A percentile compares a stretch with the other conserved stretches of the same genome.
Conservation (phyloP, 2,329 filamentous ascomycete species). For the Magnaporthiopsis rhizophila region DNA sequence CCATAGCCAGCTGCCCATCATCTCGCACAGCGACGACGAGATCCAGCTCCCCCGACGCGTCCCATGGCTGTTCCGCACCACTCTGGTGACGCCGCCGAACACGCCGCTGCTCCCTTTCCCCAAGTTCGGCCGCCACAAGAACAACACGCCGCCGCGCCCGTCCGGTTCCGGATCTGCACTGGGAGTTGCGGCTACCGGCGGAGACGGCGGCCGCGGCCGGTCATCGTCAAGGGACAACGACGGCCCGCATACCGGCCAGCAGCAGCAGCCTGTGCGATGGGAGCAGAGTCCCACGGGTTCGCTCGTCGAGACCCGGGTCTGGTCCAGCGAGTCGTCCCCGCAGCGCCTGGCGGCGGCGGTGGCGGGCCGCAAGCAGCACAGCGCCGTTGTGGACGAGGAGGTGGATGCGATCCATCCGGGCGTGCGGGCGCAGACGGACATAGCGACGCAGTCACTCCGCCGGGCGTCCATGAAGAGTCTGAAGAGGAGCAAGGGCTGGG, state of each 20-base stretch:
- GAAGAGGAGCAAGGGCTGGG: background rate
- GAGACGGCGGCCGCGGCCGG: too few species aligned
- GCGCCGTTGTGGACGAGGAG: background rate
- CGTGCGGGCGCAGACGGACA: conserved; percentile 3
- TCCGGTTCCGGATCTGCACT: background rate
- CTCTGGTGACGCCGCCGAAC: background rate
- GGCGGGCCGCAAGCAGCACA: too few species aligned
- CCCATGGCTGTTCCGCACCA: conserved; percentile 7
- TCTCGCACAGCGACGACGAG: background rate
- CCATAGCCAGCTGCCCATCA: background rate
- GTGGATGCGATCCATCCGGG: background rate
- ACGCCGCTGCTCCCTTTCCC: background rate
- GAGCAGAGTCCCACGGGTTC: conserved; percentile 2
- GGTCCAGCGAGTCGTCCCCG: conserved; percentile 1
- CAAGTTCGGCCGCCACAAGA: background rate
- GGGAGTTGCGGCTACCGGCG: background rate
- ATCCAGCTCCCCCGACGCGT: background rate
- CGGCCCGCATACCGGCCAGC: background rate
- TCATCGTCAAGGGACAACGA: too few species aligned
- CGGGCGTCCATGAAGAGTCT: background rate
- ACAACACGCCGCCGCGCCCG: background rate
- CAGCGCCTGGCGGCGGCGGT: too few species aligned
- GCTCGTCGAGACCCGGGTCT: conserved; percentile 5
- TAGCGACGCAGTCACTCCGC: background rate
- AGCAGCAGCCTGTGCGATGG: background rate